Evolutionary conservation across 345 rosid species (phyloP).

Genomic region (Toxicodendron radicans): DNA sequence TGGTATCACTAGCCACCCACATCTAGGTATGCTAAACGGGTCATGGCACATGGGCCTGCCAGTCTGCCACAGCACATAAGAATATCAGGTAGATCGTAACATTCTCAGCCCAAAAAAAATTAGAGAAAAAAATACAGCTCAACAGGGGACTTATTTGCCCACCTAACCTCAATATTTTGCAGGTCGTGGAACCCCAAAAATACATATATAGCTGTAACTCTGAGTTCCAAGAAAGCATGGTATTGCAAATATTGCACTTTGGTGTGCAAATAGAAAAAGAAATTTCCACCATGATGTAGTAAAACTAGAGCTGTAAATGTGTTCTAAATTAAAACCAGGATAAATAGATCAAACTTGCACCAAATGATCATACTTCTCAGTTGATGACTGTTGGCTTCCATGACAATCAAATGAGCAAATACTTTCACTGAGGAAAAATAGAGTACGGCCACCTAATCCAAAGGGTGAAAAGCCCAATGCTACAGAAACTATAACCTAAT

Average conservation of each 20-base stretch:
- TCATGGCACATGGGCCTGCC: background rate
- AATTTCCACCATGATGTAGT: background rate
- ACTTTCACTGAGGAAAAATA: background rate
- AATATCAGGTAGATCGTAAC: background rate
- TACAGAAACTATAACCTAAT: background rate
- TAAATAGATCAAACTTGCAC: background rate
- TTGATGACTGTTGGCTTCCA: background rate
- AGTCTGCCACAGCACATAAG: background rate
- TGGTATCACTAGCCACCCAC: background rate
- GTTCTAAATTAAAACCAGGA: too few relatives aligned
- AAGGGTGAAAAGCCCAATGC: too few relatives aligned
- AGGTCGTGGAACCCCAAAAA: background rate
- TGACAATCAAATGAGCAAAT: conserved; percentile 7
- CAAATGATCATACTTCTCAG: background rate
- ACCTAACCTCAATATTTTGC: background rate
- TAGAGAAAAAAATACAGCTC: background rate
- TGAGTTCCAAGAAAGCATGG: conserved; percentile 2
- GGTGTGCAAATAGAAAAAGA: background rate
- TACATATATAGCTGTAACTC: background rate
- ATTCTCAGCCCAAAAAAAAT: background rate
- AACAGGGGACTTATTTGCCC: background rate
- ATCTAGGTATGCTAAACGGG: background rate
- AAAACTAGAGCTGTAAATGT: background rate
- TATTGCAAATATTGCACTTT: background rate
- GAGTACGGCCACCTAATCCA: background rate